These are phyloP conservation scores for Cercophora sp. DNA, from an alignment of 495 filamentous ascomycete species.

Conservation along the genomic window DNA sequence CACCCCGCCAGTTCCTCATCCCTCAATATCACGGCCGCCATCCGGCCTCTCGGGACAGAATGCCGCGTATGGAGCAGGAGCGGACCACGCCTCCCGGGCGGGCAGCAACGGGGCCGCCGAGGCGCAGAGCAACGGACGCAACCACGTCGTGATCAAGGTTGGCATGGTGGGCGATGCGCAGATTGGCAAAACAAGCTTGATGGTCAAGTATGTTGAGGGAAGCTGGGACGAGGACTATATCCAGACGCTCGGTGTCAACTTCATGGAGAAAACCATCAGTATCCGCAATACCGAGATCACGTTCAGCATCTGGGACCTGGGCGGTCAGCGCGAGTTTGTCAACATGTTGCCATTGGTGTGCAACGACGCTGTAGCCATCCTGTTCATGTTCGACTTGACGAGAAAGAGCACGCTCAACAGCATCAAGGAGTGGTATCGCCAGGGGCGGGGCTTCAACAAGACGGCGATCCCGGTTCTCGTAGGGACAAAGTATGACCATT, in stretches of 20 bases:
- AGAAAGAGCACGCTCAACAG: conserved; percentile 97
- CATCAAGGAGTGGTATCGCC: conserved; percentile 99
- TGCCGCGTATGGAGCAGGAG: conserved; percentile 22
- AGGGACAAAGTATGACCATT: conserved; percentile 98
- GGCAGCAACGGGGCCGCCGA: conserved; percentile 38
- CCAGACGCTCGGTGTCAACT: conserved; percentile 96
- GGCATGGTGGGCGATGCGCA: conserved; percentile 99
- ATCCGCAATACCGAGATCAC: conserved; percentile 99
- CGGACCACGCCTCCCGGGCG: conserved; percentile 31
- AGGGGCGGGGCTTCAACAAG: conserved; percentile 98
- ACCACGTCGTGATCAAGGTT: conserved; percentile 97
- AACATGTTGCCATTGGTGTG: conserved; percentile 99
- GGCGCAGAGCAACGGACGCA: conserved; percentile 54
- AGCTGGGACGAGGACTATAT: conserved; percentile 99
- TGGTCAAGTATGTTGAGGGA: conserved; percentile 99
- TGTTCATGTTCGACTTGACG: conserved; percentile 99
- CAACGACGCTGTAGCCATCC: conserved; percentile 95
- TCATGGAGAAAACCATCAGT: conserved; percentile 99
- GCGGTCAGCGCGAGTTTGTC: conserved; percentile 96
- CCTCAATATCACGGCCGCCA: conserved; percentile 44
- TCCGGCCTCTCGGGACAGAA: conserved; percentile 47
- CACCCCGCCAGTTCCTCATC: conserved; percentile 34
- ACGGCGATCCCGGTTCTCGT: conserved; percentile 96
- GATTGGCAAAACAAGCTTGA: conserved; percentile 96
- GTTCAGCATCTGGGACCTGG: conserved; percentile 98